Base-by-base conservation (phyloP, 495 filamentous ascomycete genomes). In the Penicillium longicatenatum region DNA sequence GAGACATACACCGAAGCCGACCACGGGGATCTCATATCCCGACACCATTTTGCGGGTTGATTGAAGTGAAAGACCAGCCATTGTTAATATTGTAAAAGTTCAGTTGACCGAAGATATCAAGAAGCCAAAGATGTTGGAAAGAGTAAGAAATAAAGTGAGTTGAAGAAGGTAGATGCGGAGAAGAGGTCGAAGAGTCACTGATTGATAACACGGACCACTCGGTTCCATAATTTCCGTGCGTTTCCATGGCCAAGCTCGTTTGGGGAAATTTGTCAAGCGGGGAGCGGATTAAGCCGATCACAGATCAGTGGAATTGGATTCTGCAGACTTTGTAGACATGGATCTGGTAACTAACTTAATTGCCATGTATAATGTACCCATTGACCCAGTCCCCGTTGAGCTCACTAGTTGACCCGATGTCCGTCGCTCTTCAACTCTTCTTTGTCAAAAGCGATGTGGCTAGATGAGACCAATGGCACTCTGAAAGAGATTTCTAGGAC, bases 1-100 rank as follows among this genome's bases (percentile, higher is more conserved):
- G 16, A 12, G 17, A 77, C 85, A 66, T 80, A 89, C 87, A 49
- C 88, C 89, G 63, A 85, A 92, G 2, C 90, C 90, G 37, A 93
- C 63, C 10, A 81, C 70, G 0, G 91, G 91, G 37, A 95, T 91
- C 55, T 91, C 84, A 68, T 86, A 86, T 52, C 91, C 90, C 45
- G 89, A 91, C 59, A 84, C 83, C 72, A 93, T 76, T 65, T 84
- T 86, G 60, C 86, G 75, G 37, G 79, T 88, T 14, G 86, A 84
- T 60, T 86, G 80, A 65, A 92, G 79, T 22, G 71, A 79, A 33
- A 87, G 73, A 10, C 73, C 62, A 4, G 87, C 72, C 86, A 89
- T 89, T 50, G 33, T 72, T 60, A 59, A 9, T 30, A 20, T 42
- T 44, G 16, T 6, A n/a, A n/a, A n/a, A n/a, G n/a, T n/a, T n/a